phyloP scores from a whole-genome alignment of 345 rosid species.

The Conringia planisiliqua region DNA sequence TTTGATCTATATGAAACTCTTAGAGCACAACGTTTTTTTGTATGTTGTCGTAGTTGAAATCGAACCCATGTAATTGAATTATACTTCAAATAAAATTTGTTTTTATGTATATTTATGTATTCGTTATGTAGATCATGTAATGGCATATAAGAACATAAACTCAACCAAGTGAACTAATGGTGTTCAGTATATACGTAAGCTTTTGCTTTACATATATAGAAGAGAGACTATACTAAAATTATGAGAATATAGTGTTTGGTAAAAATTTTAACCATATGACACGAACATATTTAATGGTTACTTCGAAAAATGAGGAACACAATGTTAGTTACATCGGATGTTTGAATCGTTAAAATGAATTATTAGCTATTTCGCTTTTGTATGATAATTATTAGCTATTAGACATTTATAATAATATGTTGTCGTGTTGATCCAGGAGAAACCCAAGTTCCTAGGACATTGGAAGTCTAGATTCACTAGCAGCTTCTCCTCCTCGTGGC shows the following conservation, averaged over 20 bases:
- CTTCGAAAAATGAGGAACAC: not conserved
- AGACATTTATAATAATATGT: too few relatives aligned
- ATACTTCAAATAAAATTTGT: not conserved
- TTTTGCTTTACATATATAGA: not conserved
- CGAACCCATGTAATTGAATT: not conserved
- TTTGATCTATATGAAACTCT: not conserved
- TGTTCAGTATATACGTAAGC: not conserved
- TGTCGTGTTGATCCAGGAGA: constrained; percentile 24
- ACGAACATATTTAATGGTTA: not conserved
- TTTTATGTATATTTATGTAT: not conserved
- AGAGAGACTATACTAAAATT: not conserved
- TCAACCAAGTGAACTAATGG: not conserved
- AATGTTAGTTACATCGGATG: not conserved
- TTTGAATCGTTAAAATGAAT: not conserved
- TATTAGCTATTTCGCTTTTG: not conserved
- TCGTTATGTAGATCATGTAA: not conserved
- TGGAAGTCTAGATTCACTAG: constrained; percentile 33
- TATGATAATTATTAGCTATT: too few relatives aligned
- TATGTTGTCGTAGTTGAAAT: not conserved
- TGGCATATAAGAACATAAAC: not conserved
- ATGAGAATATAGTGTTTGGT: not conserved
- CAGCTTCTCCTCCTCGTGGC: constrained; percentile 24
- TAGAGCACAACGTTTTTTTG: not conserved
- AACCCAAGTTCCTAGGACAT: constrained; percentile 23
- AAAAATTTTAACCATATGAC: not conserved